Conservation (phyloP, 1,139 yeast species). For the Suhomyces atakaporum region DNA sequence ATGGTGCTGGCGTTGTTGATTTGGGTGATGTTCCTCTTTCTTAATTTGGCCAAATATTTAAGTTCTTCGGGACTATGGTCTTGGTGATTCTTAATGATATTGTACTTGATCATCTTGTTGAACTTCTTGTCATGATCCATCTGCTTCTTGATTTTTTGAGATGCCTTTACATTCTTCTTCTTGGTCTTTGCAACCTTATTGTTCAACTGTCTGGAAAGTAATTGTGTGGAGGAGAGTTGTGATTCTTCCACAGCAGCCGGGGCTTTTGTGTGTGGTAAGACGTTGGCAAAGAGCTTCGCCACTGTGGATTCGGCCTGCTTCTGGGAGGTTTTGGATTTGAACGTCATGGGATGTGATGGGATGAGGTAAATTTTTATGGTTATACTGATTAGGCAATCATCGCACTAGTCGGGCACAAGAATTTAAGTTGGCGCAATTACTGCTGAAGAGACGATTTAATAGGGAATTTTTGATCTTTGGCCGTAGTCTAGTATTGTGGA, state of each 20-base stretch:
- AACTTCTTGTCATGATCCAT: conserved; percentile 42
- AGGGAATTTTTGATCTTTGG: no score
- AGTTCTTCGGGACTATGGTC: conserved; percentile 43
- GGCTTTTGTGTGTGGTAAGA: conserved; percentile 39
- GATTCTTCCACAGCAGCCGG: conserved; percentile 20
- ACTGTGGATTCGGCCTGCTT: conserved; percentile 42
- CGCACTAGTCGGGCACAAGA: no score
- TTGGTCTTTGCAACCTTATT: conserved; percentile 28
- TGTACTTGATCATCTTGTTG: conserved; percentile 52
- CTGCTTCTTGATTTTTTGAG: conserved; percentile 38
- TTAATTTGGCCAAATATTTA: conserved; percentile 49
- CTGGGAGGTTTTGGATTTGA: conserved; percentile 33
- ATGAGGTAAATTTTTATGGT: conserved; percentile 2
- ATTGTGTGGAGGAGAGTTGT: conserved; percentile 23
- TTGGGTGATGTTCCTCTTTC: conserved; percentile 50
- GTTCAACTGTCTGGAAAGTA: conserved; percentile 18
- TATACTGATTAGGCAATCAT: no score
- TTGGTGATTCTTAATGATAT: conserved; percentile 48
- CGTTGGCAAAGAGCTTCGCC: conserved; percentile 40
- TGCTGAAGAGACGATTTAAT: no score
- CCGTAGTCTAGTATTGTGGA: no score
- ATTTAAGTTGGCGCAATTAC: no score
- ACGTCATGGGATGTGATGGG: conserved; percentile 23
- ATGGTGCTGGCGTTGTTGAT: conserved; percentile 47
- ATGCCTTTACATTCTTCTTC: conserved; percentile 34